phyloP scores from a whole-genome alignment of 495 filamentous ascomycete genomes.

The Aspergillus haitiensis region DNA sequence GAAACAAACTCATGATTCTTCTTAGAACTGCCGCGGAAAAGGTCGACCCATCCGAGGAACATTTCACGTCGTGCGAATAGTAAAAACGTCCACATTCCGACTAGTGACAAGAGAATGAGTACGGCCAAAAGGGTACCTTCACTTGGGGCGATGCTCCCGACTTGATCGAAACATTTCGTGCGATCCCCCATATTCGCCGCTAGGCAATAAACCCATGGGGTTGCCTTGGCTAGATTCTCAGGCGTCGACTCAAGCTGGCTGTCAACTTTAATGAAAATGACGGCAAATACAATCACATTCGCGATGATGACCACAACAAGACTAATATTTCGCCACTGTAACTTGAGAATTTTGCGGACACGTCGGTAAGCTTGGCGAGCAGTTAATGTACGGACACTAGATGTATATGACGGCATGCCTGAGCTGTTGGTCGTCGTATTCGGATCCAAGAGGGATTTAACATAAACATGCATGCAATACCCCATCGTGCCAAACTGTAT shows the following conservation, averaged over 20 bases:
- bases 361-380: conserved; percentile 86
- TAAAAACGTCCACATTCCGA: conserved; percentile 81
- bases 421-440: conserved; percentile 68
- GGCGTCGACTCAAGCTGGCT: conserved; percentile 58
- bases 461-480: conserved; percentile 93
- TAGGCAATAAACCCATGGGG: conserved; percentile 74
- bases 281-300: conserved; percentile 88
- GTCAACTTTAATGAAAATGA: conserved; percentile 86
- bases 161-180: conserved; percentile 59
- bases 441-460: conserved; percentile 75
- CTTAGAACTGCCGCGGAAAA: conserved; percentile 51
- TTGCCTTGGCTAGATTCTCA: conserved; percentile 52
- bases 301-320: conserved; percentile 84
- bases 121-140: conserved; percentile 79
- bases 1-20: conserved; percentile 76
- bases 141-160: conserved; percentile 53
- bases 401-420: conserved; percentile 72
- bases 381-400: conserved; percentile 78
- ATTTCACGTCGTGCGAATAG: conserved; percentile 80
- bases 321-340: conserved; percentile 91
- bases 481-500: conserved; percentile 82
- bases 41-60: conserved; percentile 77
- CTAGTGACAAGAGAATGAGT: conserved; percentile 76
- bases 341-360: conserved; percentile 77
- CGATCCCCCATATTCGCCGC: conserved; percentile 58